Base-by-base conservation (phyloP, 2,329 filamentous ascomycete genomes). In the Stylonectria norvegica region DNA sequence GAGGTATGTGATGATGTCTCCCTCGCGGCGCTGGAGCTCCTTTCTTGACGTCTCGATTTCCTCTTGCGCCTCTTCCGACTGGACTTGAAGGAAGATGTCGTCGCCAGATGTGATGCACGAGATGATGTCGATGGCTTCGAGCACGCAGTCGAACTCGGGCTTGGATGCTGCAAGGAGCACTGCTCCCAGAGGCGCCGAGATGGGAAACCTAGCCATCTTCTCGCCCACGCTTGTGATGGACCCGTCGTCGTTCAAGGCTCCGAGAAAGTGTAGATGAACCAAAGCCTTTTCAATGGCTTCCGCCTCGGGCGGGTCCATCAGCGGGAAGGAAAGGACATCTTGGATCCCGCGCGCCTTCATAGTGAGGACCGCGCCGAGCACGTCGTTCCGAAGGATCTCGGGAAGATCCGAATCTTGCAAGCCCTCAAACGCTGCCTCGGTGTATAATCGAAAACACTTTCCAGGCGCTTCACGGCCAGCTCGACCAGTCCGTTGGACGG, bases 341-440 rank as follows among this genome's bases (percentile, higher is more conserved):
- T 86, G 75, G 10, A 97, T 83, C 0, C 90, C 89, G 38, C 89
- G 79, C 1, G 91, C 89, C 63, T 95, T 96, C 85, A 98, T 94
- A 1, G 87, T 95, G 8, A 98, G 70, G 1, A 96, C 75, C 0
- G 91, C 86, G 22, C 89, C 85, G 15, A 89, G 79, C 5, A 97
- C 77, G 61, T 98, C 91, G 57, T 88, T 94, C 15, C 93, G 80
- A 9, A 96, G 68, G 9, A 98, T 96, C 61, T 98, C 93, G 0
- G 93, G 91, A 1, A 83, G 77, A 34, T 90, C 90, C 1, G 84
- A 77, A 42, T 87, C 79, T 31, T 85, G 77, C 5, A 96, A 69
- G 0, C 70, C 66, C 8, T 81, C 68, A 61, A 88, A 97, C 3
- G 83, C 79, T 4, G 79, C 74, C 52, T 95, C 81, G 0, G 91